Evolutionary conservation across 2,329 filamentous ascomycete genomes (phyloP), one percentile per base, ranked within the genome.

Genomic region (Cordyceps cateniannulata): DNA sequence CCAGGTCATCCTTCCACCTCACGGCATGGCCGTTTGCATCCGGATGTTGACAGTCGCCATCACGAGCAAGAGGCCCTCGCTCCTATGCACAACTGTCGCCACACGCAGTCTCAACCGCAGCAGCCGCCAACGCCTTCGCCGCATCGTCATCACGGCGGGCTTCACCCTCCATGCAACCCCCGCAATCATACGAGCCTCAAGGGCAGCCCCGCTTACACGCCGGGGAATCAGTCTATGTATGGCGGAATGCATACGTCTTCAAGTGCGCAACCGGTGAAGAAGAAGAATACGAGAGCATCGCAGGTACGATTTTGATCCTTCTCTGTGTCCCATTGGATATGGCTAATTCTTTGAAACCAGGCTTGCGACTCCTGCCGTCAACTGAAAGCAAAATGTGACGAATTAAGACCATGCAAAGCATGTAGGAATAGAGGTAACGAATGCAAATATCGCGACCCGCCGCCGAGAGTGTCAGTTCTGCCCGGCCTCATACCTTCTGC

Each of bases 331-430:
- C 8, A 5, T n/a, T 22, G 2, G 42, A n/a, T 14, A 12, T 20
- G 22, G 16, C 12, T 35, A 50, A 56, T 24, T 20, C 22, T 24
- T 16, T 32, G 29, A 32, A 29, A 22, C 47, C 67, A 96, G 87
- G 95, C 95, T 42, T 99, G 95, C 74, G 92, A 96, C 69, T 90
- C 88, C 72, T 96, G 92, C 74, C 86, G 92, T 62, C 84, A 89
- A 63, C 82, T 93, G 44, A 96, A 96, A 74, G 91, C 91, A 16
- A 96, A 96, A 75, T 96, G 92, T 71, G 91, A 96, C 68, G 92
- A 96, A 77, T 86, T 87, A 12, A 86, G 89, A 65, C 92, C 89
- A 2, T 88, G 89, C 68, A 93, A 91, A 70, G 91, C 88, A 68
- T 99, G 95, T 72, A 89, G 88, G 68, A 93, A 97, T 66, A 96